A percentile compares a stretch with the other conserved stretches of the same genome.
Conservation (phyloP, 495 filamentous ascomycete genomes). For the Parathielavia hyrcaniae region DNA sequence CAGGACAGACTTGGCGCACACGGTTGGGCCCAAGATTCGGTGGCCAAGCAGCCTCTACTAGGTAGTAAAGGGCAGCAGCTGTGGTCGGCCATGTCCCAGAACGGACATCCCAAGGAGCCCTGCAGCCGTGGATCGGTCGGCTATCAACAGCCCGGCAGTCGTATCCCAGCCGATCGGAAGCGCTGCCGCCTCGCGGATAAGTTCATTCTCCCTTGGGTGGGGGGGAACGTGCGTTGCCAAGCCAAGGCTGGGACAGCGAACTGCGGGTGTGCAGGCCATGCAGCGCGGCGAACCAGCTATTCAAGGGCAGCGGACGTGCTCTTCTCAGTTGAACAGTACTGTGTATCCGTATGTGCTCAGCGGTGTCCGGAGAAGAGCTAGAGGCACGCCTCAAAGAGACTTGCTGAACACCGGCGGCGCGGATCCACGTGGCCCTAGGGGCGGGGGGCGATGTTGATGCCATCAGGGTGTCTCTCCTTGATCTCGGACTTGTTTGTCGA, state of each 20-base stretch:
- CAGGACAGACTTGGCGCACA: neutral
- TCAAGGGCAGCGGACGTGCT: too few relatives aligned
- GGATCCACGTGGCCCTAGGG: neutral
- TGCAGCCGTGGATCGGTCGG: neutral
- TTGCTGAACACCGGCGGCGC: neutral
- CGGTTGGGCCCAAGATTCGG: neutral
- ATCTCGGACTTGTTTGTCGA: too few relatives aligned
- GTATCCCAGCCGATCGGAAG: slow-evolving; percentile 2
- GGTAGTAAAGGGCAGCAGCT: neutral
- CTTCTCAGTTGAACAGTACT: too few relatives aligned
- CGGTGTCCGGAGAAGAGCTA: too few relatives aligned
- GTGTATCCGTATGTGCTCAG: too few relatives aligned
- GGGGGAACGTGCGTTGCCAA: neutral
- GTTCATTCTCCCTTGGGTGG: too few relatives aligned
- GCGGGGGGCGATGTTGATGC: neutral
- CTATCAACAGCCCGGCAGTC: neutral
- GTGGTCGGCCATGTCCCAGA: neutral
- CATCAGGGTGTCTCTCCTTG: neutral
- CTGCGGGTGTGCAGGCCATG: neutral
- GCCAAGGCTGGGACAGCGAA: too few relatives aligned
- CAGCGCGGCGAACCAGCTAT: neutral
- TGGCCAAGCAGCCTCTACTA: neutral
- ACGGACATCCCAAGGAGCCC: neutral
- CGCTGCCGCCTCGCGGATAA: slow-evolving; percentile 1
- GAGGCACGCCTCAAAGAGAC: neutral